A percentile compares a stretch with the other conserved stretches of the same genome.
Conservation (phyloP, 352 stramenopile genomes). For the Phytophthora melonis region DNA sequence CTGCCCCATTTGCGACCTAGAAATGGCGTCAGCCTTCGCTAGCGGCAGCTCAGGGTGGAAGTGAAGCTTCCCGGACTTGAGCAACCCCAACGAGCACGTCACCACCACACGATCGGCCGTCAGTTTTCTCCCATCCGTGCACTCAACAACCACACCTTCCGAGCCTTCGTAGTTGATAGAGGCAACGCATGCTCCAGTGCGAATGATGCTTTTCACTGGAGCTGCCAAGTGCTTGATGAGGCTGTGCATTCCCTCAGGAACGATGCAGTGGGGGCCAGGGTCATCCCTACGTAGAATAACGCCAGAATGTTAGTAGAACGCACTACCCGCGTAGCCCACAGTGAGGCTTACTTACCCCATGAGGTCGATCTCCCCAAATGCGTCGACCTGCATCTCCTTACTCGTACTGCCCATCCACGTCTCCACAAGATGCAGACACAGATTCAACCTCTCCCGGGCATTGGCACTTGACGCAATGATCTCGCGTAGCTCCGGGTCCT, state of each 20-base stretch:
- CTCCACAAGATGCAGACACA: constrained; percentile 58
- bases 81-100: constrained; percentile 58
- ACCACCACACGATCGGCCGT: constrained; percentile 55
- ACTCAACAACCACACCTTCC: constrained; percentile 41
- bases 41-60: constrained; percentile 58
- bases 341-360: constrained; percentile 35
- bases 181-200: constrained; percentile 21
- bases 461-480: constrained; percentile 23
- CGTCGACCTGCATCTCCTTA: constrained; percentile 54
- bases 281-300: constrained; percentile 47
- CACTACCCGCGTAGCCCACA: not conserved
- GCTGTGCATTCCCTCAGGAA: constrained; percentile 53
- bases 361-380: constrained; percentile 60
- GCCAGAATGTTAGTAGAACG: not conserved
- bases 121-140: constrained; percentile 31
- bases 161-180: constrained; percentile 38
- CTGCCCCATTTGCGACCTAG: constrained; percentile 61
- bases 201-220: constrained; percentile 38
- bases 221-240: constrained; percentile 45
- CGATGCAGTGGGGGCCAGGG: constrained; percentile 54
- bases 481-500: constrained; percentile 26
- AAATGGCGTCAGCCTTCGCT: constrained; percentile 50
- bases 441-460: constrained; percentile 33
- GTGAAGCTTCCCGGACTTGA: constrained; percentile 48
- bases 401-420: constrained; percentile 62